phyloP scores from a whole-genome alignment of 441 rosid species.

The Syzygium malaccense region DNA sequence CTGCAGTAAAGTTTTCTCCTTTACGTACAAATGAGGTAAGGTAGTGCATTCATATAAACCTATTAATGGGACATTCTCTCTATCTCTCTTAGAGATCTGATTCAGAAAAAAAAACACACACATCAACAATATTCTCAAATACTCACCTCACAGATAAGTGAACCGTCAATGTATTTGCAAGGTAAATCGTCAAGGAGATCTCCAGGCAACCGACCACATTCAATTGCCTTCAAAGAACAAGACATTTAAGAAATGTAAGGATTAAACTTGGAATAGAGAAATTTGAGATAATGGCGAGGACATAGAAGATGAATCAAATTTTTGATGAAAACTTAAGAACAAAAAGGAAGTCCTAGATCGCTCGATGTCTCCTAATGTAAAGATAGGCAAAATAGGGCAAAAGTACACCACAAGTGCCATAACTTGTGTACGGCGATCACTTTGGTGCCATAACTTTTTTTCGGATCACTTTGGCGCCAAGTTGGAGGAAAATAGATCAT shows the following conservation, averaged over 20 bases:
- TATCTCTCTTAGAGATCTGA: neutral
- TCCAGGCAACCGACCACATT: slow-evolving; percentile 82
- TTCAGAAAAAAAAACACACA: neutral
- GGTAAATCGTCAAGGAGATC: slow-evolving; percentile 77
- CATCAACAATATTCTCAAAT: neutral
- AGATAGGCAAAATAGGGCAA: neutral
- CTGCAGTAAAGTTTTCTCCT: neutral
- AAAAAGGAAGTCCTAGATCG: neutral
- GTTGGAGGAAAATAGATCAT: no score
- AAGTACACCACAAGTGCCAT: no score
- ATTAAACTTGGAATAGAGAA: neutral
- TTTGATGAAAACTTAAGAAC: neutral
- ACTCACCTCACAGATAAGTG: slow-evolving; percentile 77
- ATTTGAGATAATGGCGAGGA: neutral
- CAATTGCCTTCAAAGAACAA: slow-evolving; percentile 60
- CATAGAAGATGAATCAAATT: neutral
- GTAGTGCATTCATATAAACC: neutral
- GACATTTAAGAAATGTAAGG: neutral
- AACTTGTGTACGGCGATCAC: no score
- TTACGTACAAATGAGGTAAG: neutral
- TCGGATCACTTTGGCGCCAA: no score
- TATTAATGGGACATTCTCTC: neutral
- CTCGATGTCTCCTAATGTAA: neutral
- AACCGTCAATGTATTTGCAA: slow-evolving; percentile 73
- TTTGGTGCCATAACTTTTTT: no score